Evolutionary conservation across 192 early-diverging fungal genomes (phyloP).

Genomic region (Coemansia sp.): DNA sequence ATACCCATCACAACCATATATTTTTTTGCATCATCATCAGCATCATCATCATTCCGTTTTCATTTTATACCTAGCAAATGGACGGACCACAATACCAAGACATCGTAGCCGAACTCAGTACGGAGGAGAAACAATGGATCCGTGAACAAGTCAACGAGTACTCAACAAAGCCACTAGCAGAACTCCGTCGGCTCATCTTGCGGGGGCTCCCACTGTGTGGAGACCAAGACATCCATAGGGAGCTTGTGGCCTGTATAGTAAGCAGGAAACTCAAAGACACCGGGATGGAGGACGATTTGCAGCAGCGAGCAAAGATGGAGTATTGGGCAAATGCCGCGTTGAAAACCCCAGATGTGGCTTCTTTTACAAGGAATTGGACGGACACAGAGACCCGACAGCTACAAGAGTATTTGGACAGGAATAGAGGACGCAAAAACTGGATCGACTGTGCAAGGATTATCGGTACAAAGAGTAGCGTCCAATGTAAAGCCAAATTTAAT

Average conservation of each 20-base stretch:
- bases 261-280: background rate
- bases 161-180: background rate
- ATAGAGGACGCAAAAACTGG: conserved; percentile 31
- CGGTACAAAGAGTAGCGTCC: conserved; percentile 22
- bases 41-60: no score
- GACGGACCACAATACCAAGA: no score
- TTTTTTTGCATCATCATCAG: no score
- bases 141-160: conserved; percentile 1
- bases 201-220: conserved; percentile 8
- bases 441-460: conserved; percentile 15
- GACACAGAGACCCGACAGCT: conserved; percentile 16
- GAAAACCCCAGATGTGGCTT: background rate
- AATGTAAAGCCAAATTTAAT: conserved; percentile 47
- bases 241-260: background rate
- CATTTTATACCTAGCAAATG: no score
- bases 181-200: background rate
- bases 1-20: no score
- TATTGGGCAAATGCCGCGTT: background rate
- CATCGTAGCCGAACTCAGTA: conserved; percentile 21
- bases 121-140: conserved; percentile 17
- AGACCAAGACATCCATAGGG: conserved; percentile 4
- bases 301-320: background rate
- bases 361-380: conserved; percentile 16
- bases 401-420: conserved; percentile 4
- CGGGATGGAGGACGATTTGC: background rate